Base-by-base conservation (phyloP, 768 basidiomycete genomes). In the Amanita phalloides region DNA sequence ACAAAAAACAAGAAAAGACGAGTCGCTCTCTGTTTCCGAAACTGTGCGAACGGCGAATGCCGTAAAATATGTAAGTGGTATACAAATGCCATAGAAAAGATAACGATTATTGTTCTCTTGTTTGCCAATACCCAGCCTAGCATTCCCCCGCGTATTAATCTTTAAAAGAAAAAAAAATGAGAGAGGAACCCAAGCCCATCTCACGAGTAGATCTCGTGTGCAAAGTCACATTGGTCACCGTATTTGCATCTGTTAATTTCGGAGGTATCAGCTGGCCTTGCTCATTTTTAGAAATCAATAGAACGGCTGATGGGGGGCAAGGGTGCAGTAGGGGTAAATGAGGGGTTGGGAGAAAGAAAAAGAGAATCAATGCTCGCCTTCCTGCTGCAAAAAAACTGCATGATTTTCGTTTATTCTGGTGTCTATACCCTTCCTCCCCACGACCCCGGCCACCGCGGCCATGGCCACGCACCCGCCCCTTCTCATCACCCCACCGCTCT, bases 341-440 rank as follows among this genome's bases (percentile, higher is more conserved):
- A 49, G 28, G 26, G 48, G 48, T 9, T 17, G 8, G 38, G 36
- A 28, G 13, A 17, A 49, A 42, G 20, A 51, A 41, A 49, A 41
- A 49, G 37, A 30, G 49, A 67, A 74, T 73, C 64, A 66, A 75
- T 79, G 84, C 88, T 90, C 82, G 85, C 88, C 87, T 90, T 87
- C 87, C 88, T 79, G 81, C 77, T 72, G 79, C 79, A 79, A 82
- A 90, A 75, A 90, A 90, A 77, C 75, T 84, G 85, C 88, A 90
- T 71, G 84, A 82, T 82, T 79, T 82, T 82, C 83, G 80, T 81
- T 82, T 88, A 79, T 72, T 86, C 43, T 51, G 39, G 69, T 77
- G 76, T 83, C 77, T 85, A 84, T 74, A 79, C 54, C 75, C 77
- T 41, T 77, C 77, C 37, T 74, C 77, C 53, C 72, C 74, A 50